Evolutionary conservation across 1,284 basidiomycete species (phyloP).

Genomic region (Tilletia setariae): DNA sequence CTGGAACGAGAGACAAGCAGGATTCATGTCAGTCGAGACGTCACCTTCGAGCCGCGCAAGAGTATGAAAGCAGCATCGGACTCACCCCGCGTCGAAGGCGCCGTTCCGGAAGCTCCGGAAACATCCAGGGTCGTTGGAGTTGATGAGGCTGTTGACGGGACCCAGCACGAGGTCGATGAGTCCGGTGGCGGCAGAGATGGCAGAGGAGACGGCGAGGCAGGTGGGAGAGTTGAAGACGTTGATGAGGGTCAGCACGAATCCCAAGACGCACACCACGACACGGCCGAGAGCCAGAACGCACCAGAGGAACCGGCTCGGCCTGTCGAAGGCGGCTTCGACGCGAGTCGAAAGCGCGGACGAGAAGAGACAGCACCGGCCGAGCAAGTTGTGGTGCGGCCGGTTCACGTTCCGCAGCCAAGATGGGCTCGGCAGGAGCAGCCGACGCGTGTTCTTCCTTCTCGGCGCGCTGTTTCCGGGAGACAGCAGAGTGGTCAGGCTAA

Average conservation of each 20-base stretch:
- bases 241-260: neutral
- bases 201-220: neutral
- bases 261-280: neutral
- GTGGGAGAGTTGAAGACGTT: neutral
- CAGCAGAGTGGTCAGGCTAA: neutral
- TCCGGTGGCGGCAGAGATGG: neutral
- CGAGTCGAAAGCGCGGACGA: neutral
- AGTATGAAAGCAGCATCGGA: neutral
- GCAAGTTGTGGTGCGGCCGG: neutral
- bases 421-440: neutral
- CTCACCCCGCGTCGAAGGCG: neutral
- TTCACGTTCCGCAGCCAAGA: neutral
- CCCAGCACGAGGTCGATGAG: too few relatives aligned
- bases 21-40: neutral
- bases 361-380: neutral
- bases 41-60: neutral
- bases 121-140: too few relatives aligned
- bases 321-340: too few relatives aligned
- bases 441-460: neutral
- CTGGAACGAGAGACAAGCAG: neutral
- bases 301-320: neutral
- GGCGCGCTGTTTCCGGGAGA: neutral
- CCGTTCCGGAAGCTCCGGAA: neutral
- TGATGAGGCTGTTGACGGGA: too few relatives aligned
- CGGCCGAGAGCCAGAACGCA: neutral